A percentile compares a stretch with the other conserved stretches of the same genome.
Evolutionary conservation across 2,329 filamentous ascomycete genomes (phyloP).

Genomic region (Clarireedia monteithiana): DNA sequence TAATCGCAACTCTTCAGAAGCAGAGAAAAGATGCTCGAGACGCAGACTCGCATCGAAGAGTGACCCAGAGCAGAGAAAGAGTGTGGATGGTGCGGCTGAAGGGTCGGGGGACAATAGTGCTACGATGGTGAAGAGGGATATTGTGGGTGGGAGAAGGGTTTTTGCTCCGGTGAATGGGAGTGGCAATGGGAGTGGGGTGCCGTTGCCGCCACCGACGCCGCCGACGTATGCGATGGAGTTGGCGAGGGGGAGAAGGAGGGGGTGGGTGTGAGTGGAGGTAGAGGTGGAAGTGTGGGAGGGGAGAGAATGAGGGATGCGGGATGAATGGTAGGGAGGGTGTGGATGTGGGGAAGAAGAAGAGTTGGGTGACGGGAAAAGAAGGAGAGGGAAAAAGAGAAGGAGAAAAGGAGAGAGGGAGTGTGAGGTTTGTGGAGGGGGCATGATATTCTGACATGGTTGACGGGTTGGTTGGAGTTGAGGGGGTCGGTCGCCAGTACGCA

Average conservation of each 20-base stretch:
- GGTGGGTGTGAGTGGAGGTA: background rate
- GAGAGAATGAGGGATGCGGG: background rate
- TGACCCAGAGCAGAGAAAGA: background rate
- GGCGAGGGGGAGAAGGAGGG: conserved; percentile 1
- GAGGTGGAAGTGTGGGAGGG: background rate
- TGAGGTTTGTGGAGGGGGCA: conserved; percentile 3
- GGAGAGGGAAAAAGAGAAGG: background rate
- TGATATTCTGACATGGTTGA: background rate
- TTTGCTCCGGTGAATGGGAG: background rate
- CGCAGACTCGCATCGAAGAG: background rate
- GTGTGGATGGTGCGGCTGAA: too few relatives aligned
- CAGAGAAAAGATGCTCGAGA: too few relatives aligned
- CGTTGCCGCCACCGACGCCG: background rate
- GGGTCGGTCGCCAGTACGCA: too few relatives aligned
- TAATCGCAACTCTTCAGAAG: too few relatives aligned
- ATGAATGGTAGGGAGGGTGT: background rate
- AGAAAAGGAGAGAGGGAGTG: background rate
- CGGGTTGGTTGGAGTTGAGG: background rate
- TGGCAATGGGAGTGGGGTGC: background rate
- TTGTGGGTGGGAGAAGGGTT: background rate
- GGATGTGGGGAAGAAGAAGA: background rate
- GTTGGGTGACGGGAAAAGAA: background rate
- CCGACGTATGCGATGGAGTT: background rate
- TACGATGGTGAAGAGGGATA: background rate
- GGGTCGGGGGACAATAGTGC: too few relatives aligned